Base-by-base conservation (phyloP, 495 filamentous ascomycete genomes). In the Achaetomiella virescens region DNA sequence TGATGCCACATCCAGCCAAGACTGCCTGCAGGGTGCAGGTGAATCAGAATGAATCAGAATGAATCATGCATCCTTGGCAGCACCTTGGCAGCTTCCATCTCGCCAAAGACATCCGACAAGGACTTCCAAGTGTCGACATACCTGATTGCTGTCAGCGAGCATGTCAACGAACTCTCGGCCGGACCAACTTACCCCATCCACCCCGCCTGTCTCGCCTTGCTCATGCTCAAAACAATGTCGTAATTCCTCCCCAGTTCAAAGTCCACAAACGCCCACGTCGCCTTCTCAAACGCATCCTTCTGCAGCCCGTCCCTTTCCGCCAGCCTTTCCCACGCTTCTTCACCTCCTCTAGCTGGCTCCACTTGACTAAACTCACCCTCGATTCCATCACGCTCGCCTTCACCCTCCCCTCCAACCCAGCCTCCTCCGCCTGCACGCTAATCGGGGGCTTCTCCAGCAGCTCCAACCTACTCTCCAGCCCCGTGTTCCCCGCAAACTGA, bases 191-290 rank as follows among this genome's bases (percentile, higher is more conserved):
- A 65, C 64, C 74, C 73, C 6, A 64, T 73, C 73, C 73, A 80
- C 12, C 75, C 77, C 29, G 67, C 45, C 66, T 73, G 76, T 58
- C 80, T 72, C 12, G 81, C 81, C 63, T 84, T 84, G 53, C 75
- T 80, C 79, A 84, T 82, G 52, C 69, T 78, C 25, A 72, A 59
- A 20, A 84, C 71, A 37, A 78, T 17, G 61, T 74, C 68, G 45
- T 71, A 84, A 40, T 75, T 70, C 46, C 80, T 62, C 2, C 78
- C 79, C 24, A 84, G 61, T 6, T 77, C 65, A 49, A 80, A 80
- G 2, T 67, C 73, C 44, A 76, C 21, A 57, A 83, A 83, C 0
- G 54, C 67, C 80, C 81, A 83, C 0, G 80, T 82, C n/a, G 76
- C 82, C 60, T 78, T 77, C 54, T 76, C 75, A 56, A 81, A 75